Base-by-base conservation (phyloP, 2,329 filamentous ascomycete genomes). In the Lomentospora prolificans region DNA sequence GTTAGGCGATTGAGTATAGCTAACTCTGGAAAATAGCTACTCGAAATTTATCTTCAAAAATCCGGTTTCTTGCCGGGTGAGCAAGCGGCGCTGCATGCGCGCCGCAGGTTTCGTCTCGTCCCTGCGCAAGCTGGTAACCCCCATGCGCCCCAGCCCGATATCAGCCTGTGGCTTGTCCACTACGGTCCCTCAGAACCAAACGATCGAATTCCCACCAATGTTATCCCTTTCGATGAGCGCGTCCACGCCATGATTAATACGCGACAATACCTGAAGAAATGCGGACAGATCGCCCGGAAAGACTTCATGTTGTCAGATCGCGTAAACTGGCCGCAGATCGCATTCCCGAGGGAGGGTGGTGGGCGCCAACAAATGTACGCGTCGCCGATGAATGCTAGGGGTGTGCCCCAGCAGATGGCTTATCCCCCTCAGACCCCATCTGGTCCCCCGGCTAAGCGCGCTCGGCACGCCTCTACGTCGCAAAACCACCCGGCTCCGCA, bases 261-360 rank as follows among this genome's bases (percentile, higher is more conserved):
- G 56, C 76, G 82, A 64, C 77, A 71, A 69, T 87, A 75, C 68
- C 88, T 75, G 71, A 84, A 87, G 70, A 79, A 77, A 55, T 87
- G 89, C 61, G 92, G 90, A 5, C 87, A 91, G 63, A 84, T 96
- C 48, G 81, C 86, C 57, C 86, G 90, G 62, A 95, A 96, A 66
- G 90, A 96, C 64, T 97, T 97, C 66, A 95, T 96, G 85, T 78
- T 97, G 19, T 84, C 88, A 52, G 94, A 97, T 70, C 84, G 89
- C 41, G 80, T 84, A 61, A 95, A 90, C 71, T 97, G 92, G 91
- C 92, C 94, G 3, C 84, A 85, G 24, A 86, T 97, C 58, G 82
- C 82, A 48, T 82, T 89, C 60, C 87, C 87, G 0, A 72, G 75
- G 58, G 77, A 76, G 56, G 71, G 70, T n/a, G 70, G 69, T 3